A percentile compares a stretch with the other conserved stretches of the same genome.
phyloP scores from a whole-genome alignment of 1,139 yeast species.

The Taphrina populina region DNA sequence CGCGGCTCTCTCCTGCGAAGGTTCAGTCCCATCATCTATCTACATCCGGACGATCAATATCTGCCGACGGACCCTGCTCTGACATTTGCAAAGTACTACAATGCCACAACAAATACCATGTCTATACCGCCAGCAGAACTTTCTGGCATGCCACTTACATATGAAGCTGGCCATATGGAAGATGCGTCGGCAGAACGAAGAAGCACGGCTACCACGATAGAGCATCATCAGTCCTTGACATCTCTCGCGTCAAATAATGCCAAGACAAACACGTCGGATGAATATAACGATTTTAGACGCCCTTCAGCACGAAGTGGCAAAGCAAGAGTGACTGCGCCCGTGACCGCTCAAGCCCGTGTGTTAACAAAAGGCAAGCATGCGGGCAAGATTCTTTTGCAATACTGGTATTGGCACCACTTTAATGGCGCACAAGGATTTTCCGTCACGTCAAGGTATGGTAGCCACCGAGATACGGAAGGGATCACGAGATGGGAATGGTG shows the following conservation, averaged over 20 bases:
- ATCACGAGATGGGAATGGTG: constrained; percentile 25
- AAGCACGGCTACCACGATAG: not conserved
- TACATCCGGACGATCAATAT: constrained; percentile 23
- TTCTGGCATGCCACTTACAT: constrained; percentile 15
- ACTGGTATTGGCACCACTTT: constrained; percentile 25
- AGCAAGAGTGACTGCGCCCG: constrained; percentile 12
- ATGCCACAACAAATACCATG: constrained; percentile 6
- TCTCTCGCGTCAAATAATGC: not conserved
- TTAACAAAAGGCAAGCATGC: constrained; percentile 10
- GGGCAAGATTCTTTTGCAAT: constrained; percentile 17
- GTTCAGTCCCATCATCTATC: constrained; percentile 14
- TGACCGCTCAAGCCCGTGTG: constrained; percentile 18
- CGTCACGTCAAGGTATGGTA: not conserved
- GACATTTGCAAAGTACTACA: constrained; percentile 7
- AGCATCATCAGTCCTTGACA: constrained; percentile 10
- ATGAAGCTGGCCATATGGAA: not conserved
- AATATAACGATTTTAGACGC: constrained; percentile 9
- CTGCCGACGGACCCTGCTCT: constrained; percentile 16
- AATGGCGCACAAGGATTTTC: constrained; percentile 23
- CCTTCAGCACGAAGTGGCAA: not conserved
- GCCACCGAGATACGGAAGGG: constrained; percentile 12
- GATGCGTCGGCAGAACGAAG: not conserved
- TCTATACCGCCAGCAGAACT: constrained; percentile 7
- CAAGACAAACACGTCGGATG: not conserved
- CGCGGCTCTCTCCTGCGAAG: constrained; percentile 1